Evolutionary conservation across 225 moss, liverwort and hornwort genomes (phyloP), one percentile per base, ranked within the genome.

Genomic region (Anthoceros angustus): DNA sequence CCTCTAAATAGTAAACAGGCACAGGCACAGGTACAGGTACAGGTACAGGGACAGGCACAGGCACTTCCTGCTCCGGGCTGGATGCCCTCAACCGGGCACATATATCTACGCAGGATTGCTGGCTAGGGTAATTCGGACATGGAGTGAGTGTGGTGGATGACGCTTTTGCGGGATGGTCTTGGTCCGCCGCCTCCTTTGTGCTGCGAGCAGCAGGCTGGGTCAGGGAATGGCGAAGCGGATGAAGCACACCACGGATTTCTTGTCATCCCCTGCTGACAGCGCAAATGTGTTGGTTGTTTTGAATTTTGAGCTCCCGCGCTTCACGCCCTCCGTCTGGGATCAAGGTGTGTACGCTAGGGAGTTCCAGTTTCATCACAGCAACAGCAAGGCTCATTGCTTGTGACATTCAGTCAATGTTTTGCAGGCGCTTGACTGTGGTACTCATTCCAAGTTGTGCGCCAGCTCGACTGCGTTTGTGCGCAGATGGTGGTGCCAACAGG

Each of bases 401-500:
- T 24, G 7, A 3, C 63, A 26, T 43, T 16, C 15, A 18, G 43
- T 50, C 26, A 40, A 40, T 40, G 16, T 68, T 32, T 2, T 26
- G 69, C 16, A 25, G 73, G n/a, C 21, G 68, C 42, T 6, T 0
- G 5, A 61, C 64, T 32, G 61, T 39, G 8, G 40, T 48, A 2
- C 67, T 67, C 45, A 48, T 46, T 32, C 2, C 15, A 41, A 49
- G 68, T 42, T 70, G 62, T 68, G 68, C 68, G 70, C 14, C 81
- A 93, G 95, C 82, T 50, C 71, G 82, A 68, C 75, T 83, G 76
- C 81, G 86, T 42, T 64, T 98, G 60, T 92, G 95, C 81, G 95
- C 92, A 46, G 95, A 98, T 79, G 95, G 92, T 69, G 98, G 89
- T 71, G 92, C 98, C 48, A 98, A 98, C 74, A 91, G 89, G 43